Conservation (phyloP, 78 protist genomes). For the Emiliania huxleyi region DNA sequence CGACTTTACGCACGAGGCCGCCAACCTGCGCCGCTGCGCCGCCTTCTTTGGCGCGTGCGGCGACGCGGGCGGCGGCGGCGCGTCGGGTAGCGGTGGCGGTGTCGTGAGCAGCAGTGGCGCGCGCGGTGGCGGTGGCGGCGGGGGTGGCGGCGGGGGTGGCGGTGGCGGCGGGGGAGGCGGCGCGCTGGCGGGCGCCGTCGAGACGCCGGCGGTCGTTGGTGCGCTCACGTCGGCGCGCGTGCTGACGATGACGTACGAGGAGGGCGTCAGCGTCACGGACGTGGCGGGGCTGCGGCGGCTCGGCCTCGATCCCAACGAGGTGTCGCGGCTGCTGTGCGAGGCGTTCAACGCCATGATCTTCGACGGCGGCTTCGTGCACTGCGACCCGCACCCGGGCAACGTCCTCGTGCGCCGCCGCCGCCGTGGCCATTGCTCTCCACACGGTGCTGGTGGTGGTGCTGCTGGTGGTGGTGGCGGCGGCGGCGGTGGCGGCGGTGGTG, state of each 20-base stretch:
- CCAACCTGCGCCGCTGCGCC: slow-evolving; percentile 9
- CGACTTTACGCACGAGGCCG: slow-evolving; percentile 36
- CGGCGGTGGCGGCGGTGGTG: background rate
- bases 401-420: slow-evolving; percentile 31
- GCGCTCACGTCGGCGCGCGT: slow-evolving; percentile 22
- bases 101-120: no score
- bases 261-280: slow-evolving; percentile 36
- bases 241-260: slow-evolving; percentile 49
- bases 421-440: no score
- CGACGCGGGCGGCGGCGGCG: no score
- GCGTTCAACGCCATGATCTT: background rate
- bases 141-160: no score
- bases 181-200: background rate
- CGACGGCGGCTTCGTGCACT: slow-evolving; percentile 49
- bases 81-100: no score
- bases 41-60: background rate
- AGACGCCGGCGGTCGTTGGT: background rate
- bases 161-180: background rate
- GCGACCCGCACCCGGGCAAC: slow-evolving; percentile 79
- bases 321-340: background rate
- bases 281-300: background rate
- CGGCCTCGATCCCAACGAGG: background rate
- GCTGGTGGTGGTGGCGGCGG: no score
- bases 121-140: no score
- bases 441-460: no score